Evolutionary conservation across 1,139 yeast genomes (phyloP), one percentile per base, ranked within the genome.

Genomic region (Debaryomyces psychrophilus): DNA sequence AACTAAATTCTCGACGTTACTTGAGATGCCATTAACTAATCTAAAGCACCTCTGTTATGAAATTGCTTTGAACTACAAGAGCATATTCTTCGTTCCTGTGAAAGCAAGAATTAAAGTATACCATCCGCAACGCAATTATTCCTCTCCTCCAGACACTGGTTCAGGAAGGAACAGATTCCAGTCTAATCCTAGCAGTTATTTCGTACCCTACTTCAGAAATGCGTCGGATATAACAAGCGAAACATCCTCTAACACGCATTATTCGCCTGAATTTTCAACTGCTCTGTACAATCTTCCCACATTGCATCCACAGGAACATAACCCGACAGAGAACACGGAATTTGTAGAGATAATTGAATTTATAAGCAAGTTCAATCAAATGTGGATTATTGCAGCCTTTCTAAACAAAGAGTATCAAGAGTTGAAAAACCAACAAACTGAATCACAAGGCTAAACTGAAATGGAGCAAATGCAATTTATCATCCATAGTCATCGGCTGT

Each of bases 351-450:
- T 48, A 11, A 38, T 44, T 9, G 44, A 44, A 8, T 40, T 34
- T 26, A 42, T 44, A 5, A 60, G 57, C 41, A 55, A 55, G 37
- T 63, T 43, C 46, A 60, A 59, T 44, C 57, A 63, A 44, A 59
- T 60, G 58, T 64, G 68, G 68, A 56, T 62, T 15, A 43, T 63
- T 14, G 59, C 56, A 8, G 53, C 59, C 37, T 42, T 62, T 29
- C 41, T 62, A 22, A 56, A 56, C 28, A 48, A 50, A n/a, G 62
- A 55, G 37, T 61, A 44, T 35, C 29, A 20, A 20, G 33, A 29
- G 40, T 27, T 34, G 18, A 11, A 9, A 20, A 14, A 2, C 29
- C 11, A 12, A 14, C 26, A 8, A n/a, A 17, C n/a, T 8, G 8
- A 14, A 15, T 7, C 23, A 28, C 9, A 29, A 29, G 5, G 5